A percentile compares a stretch with the other conserved stretches of the same genome.
Evolutionary conservation across 208 protist genomes (phyloP).

Genomic region (Lotmaria passim): DNA sequence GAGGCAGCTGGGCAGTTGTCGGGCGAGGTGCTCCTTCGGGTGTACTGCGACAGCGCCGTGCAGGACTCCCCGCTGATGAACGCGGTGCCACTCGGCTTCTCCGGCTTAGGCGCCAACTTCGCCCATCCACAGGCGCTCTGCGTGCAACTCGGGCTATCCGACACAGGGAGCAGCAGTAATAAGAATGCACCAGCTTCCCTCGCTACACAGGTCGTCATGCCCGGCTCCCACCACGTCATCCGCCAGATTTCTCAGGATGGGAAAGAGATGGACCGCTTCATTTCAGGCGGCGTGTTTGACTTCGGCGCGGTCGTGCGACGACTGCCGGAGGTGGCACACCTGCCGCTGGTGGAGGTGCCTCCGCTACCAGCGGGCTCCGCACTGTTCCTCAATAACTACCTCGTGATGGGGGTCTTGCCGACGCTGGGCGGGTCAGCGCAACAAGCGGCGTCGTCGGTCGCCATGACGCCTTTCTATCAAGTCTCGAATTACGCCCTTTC

Average conservation of each 20-base stretch:
- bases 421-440: slow-evolving; percentile 42
- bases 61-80: slow-evolving; percentile 65
- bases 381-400: slow-evolving; percentile 70
- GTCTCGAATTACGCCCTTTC: slow-evolving; percentile 56
- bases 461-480: slow-evolving; percentile 28
- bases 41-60: slow-evolving; percentile 68
- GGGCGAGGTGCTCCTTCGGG: slow-evolving; percentile 73
- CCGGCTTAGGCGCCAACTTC: slow-evolving; percentile 29
- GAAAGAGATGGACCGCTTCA: slow-evolving; percentile 58
- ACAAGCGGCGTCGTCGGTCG: not conserved
- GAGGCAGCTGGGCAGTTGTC: slow-evolving; percentile 67
- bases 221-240: slow-evolving; percentile 77
- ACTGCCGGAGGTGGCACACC: slow-evolving; percentile 43
- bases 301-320: slow-evolving; percentile 59
- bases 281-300: slow-evolving; percentile 66
- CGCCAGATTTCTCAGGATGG: slow-evolving; percentile 60
- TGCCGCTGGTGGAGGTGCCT: slow-evolving; percentile 51
- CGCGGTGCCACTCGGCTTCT: slow-evolving; percentile 58
- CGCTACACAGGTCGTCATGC: slow-evolving; percentile 44
- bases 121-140: slow-evolving; percentile 43
- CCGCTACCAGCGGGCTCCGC: slow-evolving; percentile 58
- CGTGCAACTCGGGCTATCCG: slow-evolving; percentile 50
- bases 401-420: slow-evolving; percentile 46
- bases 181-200: not conserved
- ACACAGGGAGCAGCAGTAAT: not conserved